Percentiles rank a stretch among this genome's conserved stretches.
Conservation (phyloP, 1,284 basidiomycete genomes). For the Sanghuangporus sanghuang region DNA sequence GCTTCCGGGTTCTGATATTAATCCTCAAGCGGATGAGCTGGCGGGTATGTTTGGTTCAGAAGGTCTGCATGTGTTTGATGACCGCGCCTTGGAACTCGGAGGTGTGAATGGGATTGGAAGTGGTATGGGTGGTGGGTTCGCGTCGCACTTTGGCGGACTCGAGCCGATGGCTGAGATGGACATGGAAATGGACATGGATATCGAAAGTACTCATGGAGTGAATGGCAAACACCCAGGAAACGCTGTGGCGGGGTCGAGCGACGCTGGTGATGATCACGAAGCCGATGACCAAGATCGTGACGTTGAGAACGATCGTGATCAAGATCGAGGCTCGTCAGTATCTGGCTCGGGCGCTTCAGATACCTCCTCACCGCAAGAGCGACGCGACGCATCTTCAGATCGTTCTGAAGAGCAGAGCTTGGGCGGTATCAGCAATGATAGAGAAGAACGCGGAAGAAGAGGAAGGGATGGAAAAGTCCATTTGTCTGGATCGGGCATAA, state of each 20-base stretch:
- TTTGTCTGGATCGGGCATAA: neutral
- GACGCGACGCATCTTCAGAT: neutral
- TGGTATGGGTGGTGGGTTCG: slow-evolving; percentile 12
- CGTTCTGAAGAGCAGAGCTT: neutral
- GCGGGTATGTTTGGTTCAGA: neutral
- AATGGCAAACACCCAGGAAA: slow-evolving; percentile 61
- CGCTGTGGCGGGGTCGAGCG: slow-evolving; percentile 3
- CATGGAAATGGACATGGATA: slow-evolving; percentile 23
- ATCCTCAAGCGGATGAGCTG: neutral
- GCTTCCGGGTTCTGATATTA: neutral
- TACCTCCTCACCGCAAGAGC: neutral
- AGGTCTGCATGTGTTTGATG: slow-evolving; percentile 7
- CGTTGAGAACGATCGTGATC: slow-evolving; percentile 8
- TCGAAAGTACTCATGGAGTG: slow-evolving; percentile 38
- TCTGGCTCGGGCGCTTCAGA: neutral
- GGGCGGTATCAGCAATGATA: neutral
- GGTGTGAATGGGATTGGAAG: slow-evolving; percentile 4
- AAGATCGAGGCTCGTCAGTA: neutral
- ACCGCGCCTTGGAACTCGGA: slow-evolving; percentile 2
- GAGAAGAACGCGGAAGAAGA: neutral
- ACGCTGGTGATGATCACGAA: slow-evolving; percentile 14
- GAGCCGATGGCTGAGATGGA: slow-evolving; percentile 20
- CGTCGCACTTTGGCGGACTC: slow-evolving; percentile 9
- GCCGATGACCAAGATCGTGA: slow-evolving; percentile 17
- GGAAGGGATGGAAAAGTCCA: slow-evolving; percentile 1